A percentile compares a stretch with the other conserved stretches of the same genome.
These are phyloP conservation scores for Ophiostoma angusticollis DNA, from an alignment of 2,329 filamentous ascomycete genomes.

Conservation along the genomic window DNA sequence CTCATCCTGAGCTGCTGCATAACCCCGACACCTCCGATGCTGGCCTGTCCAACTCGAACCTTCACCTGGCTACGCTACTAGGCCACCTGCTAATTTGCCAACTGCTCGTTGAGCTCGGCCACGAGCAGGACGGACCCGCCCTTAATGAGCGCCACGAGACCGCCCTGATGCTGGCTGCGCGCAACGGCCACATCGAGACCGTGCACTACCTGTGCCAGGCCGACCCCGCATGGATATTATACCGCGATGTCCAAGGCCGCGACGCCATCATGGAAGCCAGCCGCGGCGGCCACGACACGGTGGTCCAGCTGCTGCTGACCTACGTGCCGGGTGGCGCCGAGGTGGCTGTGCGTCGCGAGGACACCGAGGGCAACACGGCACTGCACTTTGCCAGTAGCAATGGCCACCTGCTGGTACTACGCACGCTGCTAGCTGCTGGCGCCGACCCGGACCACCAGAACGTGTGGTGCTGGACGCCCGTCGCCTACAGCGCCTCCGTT, in stretches of 20 bases:
- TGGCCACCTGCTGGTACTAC: conserved; percentile 63
- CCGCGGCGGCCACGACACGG: conserved; percentile 47
- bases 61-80: conserved; percentile 67
- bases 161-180: conserved; percentile 65
- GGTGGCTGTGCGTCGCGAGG: conserved; percentile 42
- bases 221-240: conserved; percentile 49
- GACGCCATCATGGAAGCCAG: conserved; percentile 60
- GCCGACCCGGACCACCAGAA: conserved; percentile 63
- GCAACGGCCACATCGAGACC: conserved; percentile 56
- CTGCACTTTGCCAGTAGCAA: conserved; percentile 77
- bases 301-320: conserved; percentile 51
- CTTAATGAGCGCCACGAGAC: conserved; percentile 73
- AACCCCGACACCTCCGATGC: conserved; percentile 62
- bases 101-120: conserved; percentile 58
- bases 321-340: conserved; percentile 42
- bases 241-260: conserved; percentile 53
- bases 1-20: conserved; percentile 56
- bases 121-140: conserved; percentile 57
- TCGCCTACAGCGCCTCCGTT: conserved; percentile 71
- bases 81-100: conserved; percentile 58
- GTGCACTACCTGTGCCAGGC: conserved; percentile 57
- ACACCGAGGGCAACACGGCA: conserved; percentile 70
- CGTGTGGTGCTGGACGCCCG: conserved; percentile 66
- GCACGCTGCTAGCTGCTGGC: conserved; percentile 65
- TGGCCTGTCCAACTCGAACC: conserved; percentile 66